phyloP scores from a whole-genome alignment of 2,329 filamentous ascomycete species.

The Cladosporium oxysporum region DNA sequence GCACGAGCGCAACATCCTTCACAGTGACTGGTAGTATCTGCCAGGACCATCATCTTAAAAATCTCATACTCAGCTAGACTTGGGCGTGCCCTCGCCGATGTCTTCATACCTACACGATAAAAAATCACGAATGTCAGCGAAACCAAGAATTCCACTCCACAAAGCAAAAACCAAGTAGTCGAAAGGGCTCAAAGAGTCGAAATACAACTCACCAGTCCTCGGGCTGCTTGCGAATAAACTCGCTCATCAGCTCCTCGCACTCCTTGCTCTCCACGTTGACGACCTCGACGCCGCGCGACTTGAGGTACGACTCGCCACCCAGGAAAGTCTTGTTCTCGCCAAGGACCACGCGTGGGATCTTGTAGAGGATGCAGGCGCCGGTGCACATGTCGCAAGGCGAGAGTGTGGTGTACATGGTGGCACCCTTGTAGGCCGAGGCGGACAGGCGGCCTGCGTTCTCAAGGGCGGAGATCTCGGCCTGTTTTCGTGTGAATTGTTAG shows the following conservation, averaged over 20 bases:
- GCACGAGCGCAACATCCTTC: slow-evolving; percentile 39
- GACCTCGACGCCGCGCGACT: slow-evolving; percentile 68
- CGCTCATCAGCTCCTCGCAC: slow-evolving; percentile 69
- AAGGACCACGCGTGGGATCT: slow-evolving; percentile 71
- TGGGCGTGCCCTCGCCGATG: slow-evolving; percentile 37
- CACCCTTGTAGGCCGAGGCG: slow-evolving; percentile 66
- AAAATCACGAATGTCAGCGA: slow-evolving; percentile 24
- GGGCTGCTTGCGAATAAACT: slow-evolving; percentile 71
- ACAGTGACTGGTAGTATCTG: slow-evolving; percentile 37
- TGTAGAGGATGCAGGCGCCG: slow-evolving; percentile 75
- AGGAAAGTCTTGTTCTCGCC: slow-evolving; percentile 76
- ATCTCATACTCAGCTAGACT: slow-evolving; percentile 21
- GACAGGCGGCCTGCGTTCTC: slow-evolving; percentile 72
- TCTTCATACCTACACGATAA: slow-evolving; percentile 39
- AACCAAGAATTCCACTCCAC: not conserved
- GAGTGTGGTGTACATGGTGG: slow-evolving; percentile 82
- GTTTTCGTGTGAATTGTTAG: slow-evolving; percentile 2
- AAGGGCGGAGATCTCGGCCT: slow-evolving; percentile 77
- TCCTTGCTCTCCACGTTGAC: slow-evolving; percentile 67
- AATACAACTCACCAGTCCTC: slow-evolving; percentile 56
- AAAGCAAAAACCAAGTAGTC: not conserved
- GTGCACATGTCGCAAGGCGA: slow-evolving; percentile 83
- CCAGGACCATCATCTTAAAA: not conserved
- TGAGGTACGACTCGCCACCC: slow-evolving; percentile 71
- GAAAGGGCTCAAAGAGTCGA: not conserved